Evolutionary conservation across 2,329 filamentous ascomycete species (phyloP), one percentile per base, ranked within the genome.

Genomic region (Fusarium protoensiforme): DNA sequence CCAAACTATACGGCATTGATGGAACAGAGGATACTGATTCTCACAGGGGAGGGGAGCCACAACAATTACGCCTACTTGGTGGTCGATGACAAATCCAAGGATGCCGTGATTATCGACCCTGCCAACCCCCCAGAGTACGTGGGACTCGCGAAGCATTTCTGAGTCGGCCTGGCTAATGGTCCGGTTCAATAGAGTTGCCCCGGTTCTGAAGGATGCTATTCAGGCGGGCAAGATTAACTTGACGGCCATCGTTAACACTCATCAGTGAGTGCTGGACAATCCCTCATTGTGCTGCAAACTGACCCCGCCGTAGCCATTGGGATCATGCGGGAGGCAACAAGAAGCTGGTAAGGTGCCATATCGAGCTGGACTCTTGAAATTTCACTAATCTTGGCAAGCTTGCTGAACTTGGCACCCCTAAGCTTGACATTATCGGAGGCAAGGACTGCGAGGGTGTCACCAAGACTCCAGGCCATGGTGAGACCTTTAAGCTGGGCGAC

Each of bases 271-370:
- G 36, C 22, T 24, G 54, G 10, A 39, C 35, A 27, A 22, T 35
- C 20, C 7, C 24, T 33, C 36, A 18, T 10, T 18, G 10, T 39
- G 14, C 27, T 10, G 31, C 53, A 46, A 14, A 22, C 43, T 68
- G 65, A 51, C 72, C 61, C n/a, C 62, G 13, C 54, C 33, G 27
- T 69, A 98, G 95, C 81, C 96, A 99, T 81, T 92, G 92, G 87
- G 96, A 99, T 76, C 96, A 99, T 83, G 92, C 96, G 1, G 96
- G 96, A 72, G 96, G 96, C 10, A 99, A 99, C 82, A 88, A 89
- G 65, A 91, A 95, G 77, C 88, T 98, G 72, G 94, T 95, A 84
- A 78, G 86, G 76, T 43, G 9, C 11, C 14, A 7, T 20, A 14
- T 7, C 18, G 18, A 57, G 22, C 18, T 18, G 4, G 0, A 59